Base-by-base conservation (phyloP, 1,139 yeast genomes). In the Debaryomyces udenii region DNA sequence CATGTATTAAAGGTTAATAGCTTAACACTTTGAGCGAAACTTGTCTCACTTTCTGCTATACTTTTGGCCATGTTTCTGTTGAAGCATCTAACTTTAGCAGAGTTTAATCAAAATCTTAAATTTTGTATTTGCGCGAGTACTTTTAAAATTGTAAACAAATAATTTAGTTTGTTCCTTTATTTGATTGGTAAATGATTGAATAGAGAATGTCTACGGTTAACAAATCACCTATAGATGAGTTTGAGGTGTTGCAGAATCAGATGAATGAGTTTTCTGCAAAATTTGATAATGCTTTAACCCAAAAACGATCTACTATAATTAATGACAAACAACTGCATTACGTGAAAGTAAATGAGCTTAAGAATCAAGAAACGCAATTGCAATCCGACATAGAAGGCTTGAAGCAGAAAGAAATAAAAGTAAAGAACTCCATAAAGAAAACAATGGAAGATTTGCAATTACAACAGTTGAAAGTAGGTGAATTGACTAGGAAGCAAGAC, bases 1-100 rank as follows among this genome's bases (percentile, higher is more conserved):
- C 97, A 89, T 1, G 88, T 81, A 57, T 84, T 86, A 57, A 83
- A 77, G 0, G 94, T 84, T 15, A 86, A 68, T 30, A 86, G 66
- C 49, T 68, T 76, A 15, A 83, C 43, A 13, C 29, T 14, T 16
- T n/a, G 23, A n/a, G 24, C 14, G 5, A 11, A n/a, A 5, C 13
- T 17, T 52, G 28, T 17, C 6, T 26, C 27, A 26, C 22, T 22
- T 9, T 9, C 34, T 11, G 15, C 28, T 2, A 39, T 30, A 16
- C 24, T 34, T 17, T 9, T 27, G 11, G 13, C 17, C 35, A 22
- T 39, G 11, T 22, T 18, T 13, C 10, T 17, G 24, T 6, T 6
- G 14, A 9, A n/a, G n/a, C n/a, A 26, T 23, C 6, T n/a, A 15
- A 7, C 11, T 14, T 16, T 15, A 16, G 22, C n/a, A 16, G 9